Base-by-base conservation (phyloP, 192 early-diverging fungal genomes). In the Backusella luteola region DNA sequence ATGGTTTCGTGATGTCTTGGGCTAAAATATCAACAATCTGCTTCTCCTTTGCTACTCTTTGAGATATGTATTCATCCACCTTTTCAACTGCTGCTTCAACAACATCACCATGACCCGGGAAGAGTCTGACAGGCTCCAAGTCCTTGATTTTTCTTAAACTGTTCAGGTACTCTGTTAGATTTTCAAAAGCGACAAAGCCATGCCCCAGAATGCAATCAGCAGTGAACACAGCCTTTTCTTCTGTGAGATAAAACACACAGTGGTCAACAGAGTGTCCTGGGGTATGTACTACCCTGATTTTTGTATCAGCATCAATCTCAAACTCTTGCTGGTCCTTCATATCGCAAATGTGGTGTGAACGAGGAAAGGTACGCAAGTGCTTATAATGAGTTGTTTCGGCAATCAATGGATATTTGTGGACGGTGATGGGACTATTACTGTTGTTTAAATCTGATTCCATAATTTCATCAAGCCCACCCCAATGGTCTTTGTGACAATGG, bases 191-290 rank as follows among this genome's bases (percentile, higher is more conserved):
- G 12, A 93, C 90, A 6, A 89, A 90, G 3, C 96, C 96, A 66
- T 94, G 90, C 0, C 96, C 96, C 73, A 97, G 83, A 1, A 97
- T 85, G 71, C 89, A 90, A 80, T 97, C 96, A 0, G 92, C 96
- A 1, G 93, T 89, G 38, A 96, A 91, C 14, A 97, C 73, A 1
- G 85, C 85, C 5, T 85, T 78, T 41, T 94, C 94, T 73, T 91
- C 89, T 49, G 86, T 81, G 14, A 95, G 80, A 21, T 79, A 86
- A 73, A 96, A 92, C n/a, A 87, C 81, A 70, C 89, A 86, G 76
- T 97, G 96, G 71, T 97, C 95, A 17, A 84, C 72, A 0, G 89
- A 87, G 72, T 97, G 96, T 6, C 96, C 96, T 0, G 94, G 95
- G 0, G 94, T 95, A 77, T 89, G 85, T 17, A 94, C 67, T 0